Conservation (phyloP, 2,329 filamentous ascomycete genomes). For the Colletotrichum theobromicola region DNA sequence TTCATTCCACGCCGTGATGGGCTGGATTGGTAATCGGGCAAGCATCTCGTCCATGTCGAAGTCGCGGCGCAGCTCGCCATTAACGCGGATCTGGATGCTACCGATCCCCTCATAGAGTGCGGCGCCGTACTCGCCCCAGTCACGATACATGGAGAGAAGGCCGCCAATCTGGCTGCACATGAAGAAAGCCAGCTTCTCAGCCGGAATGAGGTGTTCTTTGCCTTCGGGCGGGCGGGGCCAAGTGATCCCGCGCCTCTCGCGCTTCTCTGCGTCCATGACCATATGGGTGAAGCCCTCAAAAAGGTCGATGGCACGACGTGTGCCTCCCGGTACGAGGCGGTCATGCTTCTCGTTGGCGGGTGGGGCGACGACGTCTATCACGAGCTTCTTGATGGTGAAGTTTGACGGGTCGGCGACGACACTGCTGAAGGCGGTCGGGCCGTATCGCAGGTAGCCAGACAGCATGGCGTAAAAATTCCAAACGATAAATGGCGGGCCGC, state of each 20-base stretch:
- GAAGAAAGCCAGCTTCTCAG: constrained; percentile 24
- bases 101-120: constrained; percentile 20
- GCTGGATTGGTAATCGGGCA: constrained; percentile 15
- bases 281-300: constrained; percentile 14
- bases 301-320: constrained; percentile 1
- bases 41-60: constrained; percentile 23
- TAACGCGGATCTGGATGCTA: constrained; percentile 22
- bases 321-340: constrained; percentile 14
- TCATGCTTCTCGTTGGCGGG: constrained; percentile 18
- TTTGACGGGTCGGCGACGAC: constrained; percentile 4
- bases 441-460: constrained; percentile 19
- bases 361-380: constrained; percentile 20
- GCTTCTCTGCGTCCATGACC: constrained; percentile 13
- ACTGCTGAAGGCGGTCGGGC: constrained; percentile 17
- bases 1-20: constrained; percentile 16
- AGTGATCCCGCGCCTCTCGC: constrained; percentile 7
- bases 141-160: constrained; percentile 18
- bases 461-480: constrained; percentile 24
- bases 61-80: constrained; percentile 16
- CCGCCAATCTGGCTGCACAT: constrained; percentile 19
- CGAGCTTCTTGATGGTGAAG: constrained; percentile 18
- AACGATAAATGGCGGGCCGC: constrained; percentile 20
- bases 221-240: constrained; percentile 19
- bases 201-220: constrained; percentile 14
- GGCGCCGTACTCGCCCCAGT: constrained; percentile 20